Base-by-base conservation (phyloP, 2,329 filamentous ascomycete species). In the Tothia fuscella region DNA sequence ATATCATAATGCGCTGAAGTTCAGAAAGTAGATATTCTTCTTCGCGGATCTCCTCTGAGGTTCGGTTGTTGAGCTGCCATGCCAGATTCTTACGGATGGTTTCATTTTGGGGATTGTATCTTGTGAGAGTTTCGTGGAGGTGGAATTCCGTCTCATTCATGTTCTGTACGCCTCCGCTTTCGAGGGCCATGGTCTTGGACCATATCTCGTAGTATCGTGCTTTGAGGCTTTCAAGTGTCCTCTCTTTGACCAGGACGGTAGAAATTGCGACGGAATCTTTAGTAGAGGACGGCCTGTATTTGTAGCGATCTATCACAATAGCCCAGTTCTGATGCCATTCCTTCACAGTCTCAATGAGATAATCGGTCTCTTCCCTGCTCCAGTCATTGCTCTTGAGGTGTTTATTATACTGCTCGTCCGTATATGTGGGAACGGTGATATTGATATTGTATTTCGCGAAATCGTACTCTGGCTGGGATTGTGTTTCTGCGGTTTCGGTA, bases 281-380 rank as follows among this genome's bases (percentile, higher is more conserved):
- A 17, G 33, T 32, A 19, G 30, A 32, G 21, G 10, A 53, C 47
- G 31, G 47, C 14, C 22, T 49, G n/a, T 19, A 29, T 41, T 93
- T 84, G 63, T 95, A 98, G 44, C 89, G 82, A 59, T 98, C 91
- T 69, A 81, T 85, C 46, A 98, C 84, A 13, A 96, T 60, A 3
- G 89, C 74, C 87, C 91, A 98, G 50, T 91, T 80, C 46, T 94
- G 71, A 55, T 93, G 86, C 55, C 79, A 94, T 35, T 88, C 81
- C 44, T 72, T 72, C 12, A 77, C 83, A 26, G 89, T 58, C 3
- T 75, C 67, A 56, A 96, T 73, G 48, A 98, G 63, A 56, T 95
- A 95, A 56, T 95, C 87, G 6, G 91, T 98, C 63, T 98, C 91
- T 52, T 91, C 81, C 54, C 82, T 85, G 12, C 82, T 80, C 91